phyloP scores from a whole-genome alignment of 768 basidiomycete genomes.

The Lyophyllum decastes region DNA sequence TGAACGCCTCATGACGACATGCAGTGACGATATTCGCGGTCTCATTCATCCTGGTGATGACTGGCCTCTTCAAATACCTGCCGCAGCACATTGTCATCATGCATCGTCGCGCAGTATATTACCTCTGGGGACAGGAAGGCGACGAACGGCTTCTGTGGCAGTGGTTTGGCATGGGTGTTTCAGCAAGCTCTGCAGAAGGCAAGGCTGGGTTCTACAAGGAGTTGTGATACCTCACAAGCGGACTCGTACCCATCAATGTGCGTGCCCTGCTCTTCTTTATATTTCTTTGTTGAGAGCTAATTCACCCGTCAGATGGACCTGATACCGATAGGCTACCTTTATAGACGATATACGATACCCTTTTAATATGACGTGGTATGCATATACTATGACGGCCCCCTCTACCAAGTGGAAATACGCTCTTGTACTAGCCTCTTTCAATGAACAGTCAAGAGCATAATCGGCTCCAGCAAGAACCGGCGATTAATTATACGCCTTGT shows the following conservation, averaged over 20 bases:
- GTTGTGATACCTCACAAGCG: constrained; percentile 12
- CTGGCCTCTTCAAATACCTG: constrained; percentile 45
- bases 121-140: constrained; percentile 50
- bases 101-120: constrained; percentile 45
- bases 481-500: no score
- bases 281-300: neutral
- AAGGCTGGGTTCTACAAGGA: constrained; percentile 19
- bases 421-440: constrained; percentile 5
- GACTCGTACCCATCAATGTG: neutral
- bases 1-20: neutral
- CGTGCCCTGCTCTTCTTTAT: neutral
- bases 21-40: constrained; percentile 42
- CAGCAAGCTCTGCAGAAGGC: neutral
- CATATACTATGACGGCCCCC: no score
- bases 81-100: constrained; percentile 45
- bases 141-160: constrained; percentile 37
- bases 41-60: constrained; percentile 38
- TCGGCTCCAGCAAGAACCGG: no score
- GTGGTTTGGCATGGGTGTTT: constrained; percentile 29
- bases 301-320: neutral
- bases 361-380: constrained; percentile 12
- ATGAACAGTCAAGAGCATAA: neutral
- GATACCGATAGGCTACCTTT: neutral
- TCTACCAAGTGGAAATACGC: constrained; percentile 33
- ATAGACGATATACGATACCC: neutral